Percentiles rank a stretch among this genome's conserved stretches.
Evolutionary conservation across 2,329 filamentous ascomycete genomes (phyloP).

Genomic region (Trichoderma sp.): DNA sequence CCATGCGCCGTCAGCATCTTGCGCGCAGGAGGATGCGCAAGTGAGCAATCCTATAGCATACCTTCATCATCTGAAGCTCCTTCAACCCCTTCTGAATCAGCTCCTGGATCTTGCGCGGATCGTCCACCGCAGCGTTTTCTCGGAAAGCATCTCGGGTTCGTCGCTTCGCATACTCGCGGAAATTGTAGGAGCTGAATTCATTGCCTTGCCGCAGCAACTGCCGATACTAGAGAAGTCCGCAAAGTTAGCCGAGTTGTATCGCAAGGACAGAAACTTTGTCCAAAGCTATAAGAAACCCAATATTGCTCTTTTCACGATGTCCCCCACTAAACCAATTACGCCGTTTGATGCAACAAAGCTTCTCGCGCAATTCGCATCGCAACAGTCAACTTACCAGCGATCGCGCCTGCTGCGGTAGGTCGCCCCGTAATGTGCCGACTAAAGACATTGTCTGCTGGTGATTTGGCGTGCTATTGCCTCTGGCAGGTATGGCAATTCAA

Average conservation of each 20-base stretch:
- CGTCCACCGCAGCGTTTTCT: conserved; percentile 70
- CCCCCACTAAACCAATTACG: conserved; percentile 2
- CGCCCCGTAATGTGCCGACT: conserved; percentile 44
- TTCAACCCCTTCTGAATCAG: conserved; percentile 83
- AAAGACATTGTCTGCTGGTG: conserved; percentile 40
- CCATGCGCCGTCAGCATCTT: conserved; percentile 9
- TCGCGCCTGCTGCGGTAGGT: conserved; percentile 55
- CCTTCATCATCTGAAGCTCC: conserved; percentile 88
- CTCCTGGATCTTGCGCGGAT: conserved; percentile 77
- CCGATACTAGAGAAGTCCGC: conserved; percentile 65
- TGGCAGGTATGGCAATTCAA: conserved; percentile 9
- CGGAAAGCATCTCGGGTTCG: conserved; percentile 88
- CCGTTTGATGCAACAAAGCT: not conserved
- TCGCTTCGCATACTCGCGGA: conserved; percentile 91
- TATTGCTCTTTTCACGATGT: conserved; percentile 3
- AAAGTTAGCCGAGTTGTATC: not conserved
- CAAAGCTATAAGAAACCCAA: not conserved
- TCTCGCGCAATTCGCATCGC: not conserved
- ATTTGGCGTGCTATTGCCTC: conserved; percentile 19
- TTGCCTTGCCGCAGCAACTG: conserved; percentile 81
- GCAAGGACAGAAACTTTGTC: not conserved
- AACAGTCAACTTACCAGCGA: conserved; percentile 47
- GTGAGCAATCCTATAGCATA: conserved; percentile 37
- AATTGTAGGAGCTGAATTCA: conserved; percentile 94
- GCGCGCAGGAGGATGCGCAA: no score